Conservation (phyloP, 805 yeast species). For the Schizosaccharomyces octosporus region DNA sequence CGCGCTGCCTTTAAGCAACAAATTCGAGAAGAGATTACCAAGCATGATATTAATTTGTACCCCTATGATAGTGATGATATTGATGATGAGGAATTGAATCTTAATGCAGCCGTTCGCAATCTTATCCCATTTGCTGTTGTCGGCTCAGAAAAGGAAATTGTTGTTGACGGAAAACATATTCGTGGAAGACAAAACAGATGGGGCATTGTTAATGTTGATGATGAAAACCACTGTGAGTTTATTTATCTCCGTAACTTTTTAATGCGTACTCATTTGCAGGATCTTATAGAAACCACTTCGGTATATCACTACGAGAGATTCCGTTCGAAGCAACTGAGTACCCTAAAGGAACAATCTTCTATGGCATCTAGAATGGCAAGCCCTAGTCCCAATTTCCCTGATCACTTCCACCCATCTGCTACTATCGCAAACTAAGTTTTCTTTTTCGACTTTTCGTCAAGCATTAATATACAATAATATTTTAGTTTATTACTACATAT, state of each 20-base stretch:
- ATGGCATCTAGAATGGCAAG: neutral
- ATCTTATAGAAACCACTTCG: constrained; percentile 79
- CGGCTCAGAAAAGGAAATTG: constrained; percentile 62
- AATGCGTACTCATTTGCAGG: constrained; percentile 86
- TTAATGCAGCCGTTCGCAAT: constrained; percentile 22
- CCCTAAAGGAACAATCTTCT: constrained; percentile 39
- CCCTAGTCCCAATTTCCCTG: neutral
- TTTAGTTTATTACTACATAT: no score
- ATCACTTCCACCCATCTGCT: neutral
- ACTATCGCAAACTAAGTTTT: neutral
- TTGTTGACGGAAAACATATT: constrained; percentile 43
- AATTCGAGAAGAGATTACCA: constrained; percentile 29
- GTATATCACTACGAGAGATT: constrained; percentile 74
- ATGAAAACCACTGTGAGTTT: constrained; percentile 86
- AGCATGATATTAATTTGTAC: constrained; percentile 51
- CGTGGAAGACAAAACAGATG: constrained; percentile 83
- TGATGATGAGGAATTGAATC: constrained; percentile 18
- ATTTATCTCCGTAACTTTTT: constrained; percentile 79
- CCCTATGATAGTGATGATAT: constrained; percentile 42
- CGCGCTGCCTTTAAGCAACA: constrained; percentile 48
- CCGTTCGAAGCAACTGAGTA: constrained; percentile 79
- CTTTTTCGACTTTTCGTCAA: neutral
- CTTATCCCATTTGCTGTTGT: constrained; percentile 75
- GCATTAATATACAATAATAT: no score
- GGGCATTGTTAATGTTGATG: constrained; percentile 86